Base-by-base conservation (phyloP, 331 rosid genomes). In the Erythrophleum ivorense region DNA sequence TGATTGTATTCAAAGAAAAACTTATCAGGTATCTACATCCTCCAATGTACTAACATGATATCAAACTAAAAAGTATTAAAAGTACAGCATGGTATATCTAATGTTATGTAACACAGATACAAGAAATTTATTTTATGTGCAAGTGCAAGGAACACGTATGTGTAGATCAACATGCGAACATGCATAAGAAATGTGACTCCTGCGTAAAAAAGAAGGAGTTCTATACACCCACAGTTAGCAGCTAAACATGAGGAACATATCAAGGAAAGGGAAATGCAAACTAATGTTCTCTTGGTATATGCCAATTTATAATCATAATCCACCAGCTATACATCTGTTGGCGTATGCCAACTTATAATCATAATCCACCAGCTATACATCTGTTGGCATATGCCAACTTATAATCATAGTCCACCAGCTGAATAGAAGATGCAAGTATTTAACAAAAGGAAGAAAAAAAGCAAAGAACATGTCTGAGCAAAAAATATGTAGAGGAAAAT, bases 1-100 rank as follows among this genome's bases (percentile, higher is more conserved):
- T 95, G 86, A 76, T 55, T 78, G 79, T 31, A 73, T 80, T 59
- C 46, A 84, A 66, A 59, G 72, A 43, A 82, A 82, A 66, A 60
- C 65, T 10, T 31, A 65, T 82, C 57, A 84, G 76, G 16, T 75
- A 63, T 57, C 50, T 33, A 57, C 36, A 63, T 34, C 12, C 38
- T 52, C 55, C 60, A 43, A 67, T 6, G 72, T 52, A 50, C 52
- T 9, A 57, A 54, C 40, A 29, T 60, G 9, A 59, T 31, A 10
- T 60, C 71, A 54, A 76, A 78, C 18, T 34, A 36, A 84, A 64
- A 73, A 55, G 38, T 29, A 67, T 7, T 41, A 77, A n/a, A n/a
- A 69, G 41, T 2, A 41, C 34, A 57, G 18, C 53, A 29, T 19
- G 48, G 36, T 24, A 66, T 60, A 38, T 68, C 67, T 80, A 74